Conservation (phyloP, 257 asterid genomes). For the Paulownia fortunei region DNA sequence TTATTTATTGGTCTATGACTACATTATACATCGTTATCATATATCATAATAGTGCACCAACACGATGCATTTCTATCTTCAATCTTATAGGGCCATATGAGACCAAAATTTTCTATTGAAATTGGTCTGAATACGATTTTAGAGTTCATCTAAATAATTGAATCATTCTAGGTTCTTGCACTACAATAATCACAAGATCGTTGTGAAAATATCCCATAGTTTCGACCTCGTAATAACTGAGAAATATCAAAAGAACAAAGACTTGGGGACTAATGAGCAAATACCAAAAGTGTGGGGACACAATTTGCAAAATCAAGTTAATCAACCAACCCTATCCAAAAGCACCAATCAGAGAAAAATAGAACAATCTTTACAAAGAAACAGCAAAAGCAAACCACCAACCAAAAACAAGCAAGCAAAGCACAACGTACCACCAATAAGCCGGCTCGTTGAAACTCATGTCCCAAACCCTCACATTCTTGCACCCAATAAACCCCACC, state of each 20-base stretch:
- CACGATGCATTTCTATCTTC: too few relatives aligned
- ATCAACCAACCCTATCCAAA: not conserved
- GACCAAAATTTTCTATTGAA: not conserved
- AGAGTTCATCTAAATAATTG: not conserved
- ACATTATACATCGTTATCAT: too few relatives aligned
- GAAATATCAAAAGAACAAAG: not conserved
- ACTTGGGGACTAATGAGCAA: not conserved
- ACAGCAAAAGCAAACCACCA: not conserved
- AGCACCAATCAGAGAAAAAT: not conserved
- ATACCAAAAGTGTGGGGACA: not conserved
- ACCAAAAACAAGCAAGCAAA: not conserved
- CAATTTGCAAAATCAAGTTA: not conserved
- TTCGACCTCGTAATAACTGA: not conserved
- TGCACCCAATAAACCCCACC: conserved; percentile 81
- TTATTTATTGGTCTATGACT: too few relatives aligned
- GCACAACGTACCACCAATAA: conserved; percentile 74
- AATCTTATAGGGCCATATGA: too few relatives aligned
- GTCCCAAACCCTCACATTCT: conserved; percentile 56
- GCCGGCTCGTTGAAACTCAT: conserved; percentile 76
- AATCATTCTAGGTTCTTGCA: not conserved
- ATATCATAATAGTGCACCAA: too few relatives aligned
- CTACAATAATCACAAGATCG: not conserved
- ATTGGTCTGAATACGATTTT: not conserved
- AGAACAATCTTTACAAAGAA: not conserved
- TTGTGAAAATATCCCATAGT: not conserved